Percentiles rank a stretch among this genome's conserved stretches.
Conservation (phyloP, 495 filamentous ascomycete genomes). For the Penicillium turbatum region DNA sequence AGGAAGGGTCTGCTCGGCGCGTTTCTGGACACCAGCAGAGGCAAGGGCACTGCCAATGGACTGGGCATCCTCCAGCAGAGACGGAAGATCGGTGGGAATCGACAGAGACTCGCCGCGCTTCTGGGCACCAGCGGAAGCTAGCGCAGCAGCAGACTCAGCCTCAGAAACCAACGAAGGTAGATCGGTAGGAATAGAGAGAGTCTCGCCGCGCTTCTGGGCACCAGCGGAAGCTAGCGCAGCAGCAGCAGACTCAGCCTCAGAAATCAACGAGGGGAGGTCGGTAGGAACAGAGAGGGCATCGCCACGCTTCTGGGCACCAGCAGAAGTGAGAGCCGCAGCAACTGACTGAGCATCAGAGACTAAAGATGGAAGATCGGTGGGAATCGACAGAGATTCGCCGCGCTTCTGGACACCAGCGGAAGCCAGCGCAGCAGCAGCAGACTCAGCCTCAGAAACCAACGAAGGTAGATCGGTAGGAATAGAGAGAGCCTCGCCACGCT, state of each 20-base stretch:
- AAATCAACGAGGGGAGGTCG: not conserved
- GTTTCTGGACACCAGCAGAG: constrained; percentile 14
- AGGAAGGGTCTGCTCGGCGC: not conserved
- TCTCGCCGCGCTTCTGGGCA: not conserved
- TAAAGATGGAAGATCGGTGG: too few relatives aligned
- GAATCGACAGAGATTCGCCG: too few relatives aligned
- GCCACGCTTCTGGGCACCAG: not conserved
- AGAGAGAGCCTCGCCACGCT: constrained; percentile 11
- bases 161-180: constrained; percentile 4
- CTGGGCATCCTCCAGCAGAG: constrained; percentile 7
- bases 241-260: too few relatives aligned
- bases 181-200: constrained; percentile 4
- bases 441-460: constrained; percentile 11
- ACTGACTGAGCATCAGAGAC: too few relatives aligned
- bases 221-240: too few relatives aligned
- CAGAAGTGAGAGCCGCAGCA: too few relatives aligned
- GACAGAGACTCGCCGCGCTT: constrained; percentile 13
- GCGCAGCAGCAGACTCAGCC: constrained; percentile 4
- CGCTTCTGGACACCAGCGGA: too few relatives aligned
- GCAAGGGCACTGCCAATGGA: constrained; percentile 5
- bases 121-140: constrained; percentile 10
- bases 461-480: constrained; percentile 18
- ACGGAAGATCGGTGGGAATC: constrained; percentile 9
- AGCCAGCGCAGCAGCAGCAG: constrained; percentile 6
- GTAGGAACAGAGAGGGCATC: constrained; percentile 4